Evolutionary conservation across 257 asterid species (phyloP), one percentile per base, ranked within the genome.

Genomic region (Paraleonurus japonicus): DNA sequence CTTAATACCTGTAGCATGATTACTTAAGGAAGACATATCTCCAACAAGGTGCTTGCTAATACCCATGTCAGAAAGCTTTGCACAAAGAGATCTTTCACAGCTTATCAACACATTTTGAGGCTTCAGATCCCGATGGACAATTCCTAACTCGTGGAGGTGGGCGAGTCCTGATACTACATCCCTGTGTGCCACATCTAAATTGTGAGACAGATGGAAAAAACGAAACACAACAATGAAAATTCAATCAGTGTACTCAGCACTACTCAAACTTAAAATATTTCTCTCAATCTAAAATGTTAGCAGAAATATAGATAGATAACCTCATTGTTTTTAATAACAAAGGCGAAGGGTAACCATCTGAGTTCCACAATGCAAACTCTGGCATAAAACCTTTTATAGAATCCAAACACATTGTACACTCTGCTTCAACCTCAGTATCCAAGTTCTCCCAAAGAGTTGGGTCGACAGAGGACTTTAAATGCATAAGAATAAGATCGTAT

Each of bases 51-150:
- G 84, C 81, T 91, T 94, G 88, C 97, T 94, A 62, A 94, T 89
- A 60, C 99, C 99, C 99, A 94, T 91, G 83, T 94, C 97, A 39
- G 99, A 94, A 69, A 91, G 87, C 83, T 91, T 94, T 28, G 97
- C 99, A 78, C 82, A 77, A 30, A 91, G 80, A 78, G 85, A 71
- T 67, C 83, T 82, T 65, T 89, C 96, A 69, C 74, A 75, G 50
- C 76, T 64, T 70, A 94, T 86, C 82, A 94, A 71, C 67, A 91
- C 93, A 74, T 94, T 94, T 65, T 88, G 96, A 48, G 99, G 99
- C 83, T 94, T 94, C 81, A 94, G 79, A 59, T 94, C 97, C 51
- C 99, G 89, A 80, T 94, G 99, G 75, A 94, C 85, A 58, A 94
- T 91, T 78, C 97, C 99, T 70, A 94, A 64, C 67, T 89, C 97